A percentile compares a stretch with the other conserved stretches of the same genome.
Evolutionary conservation across 495 filamentous ascomycete species (phyloP).

Genomic region (Xylaria nigripes): DNA sequence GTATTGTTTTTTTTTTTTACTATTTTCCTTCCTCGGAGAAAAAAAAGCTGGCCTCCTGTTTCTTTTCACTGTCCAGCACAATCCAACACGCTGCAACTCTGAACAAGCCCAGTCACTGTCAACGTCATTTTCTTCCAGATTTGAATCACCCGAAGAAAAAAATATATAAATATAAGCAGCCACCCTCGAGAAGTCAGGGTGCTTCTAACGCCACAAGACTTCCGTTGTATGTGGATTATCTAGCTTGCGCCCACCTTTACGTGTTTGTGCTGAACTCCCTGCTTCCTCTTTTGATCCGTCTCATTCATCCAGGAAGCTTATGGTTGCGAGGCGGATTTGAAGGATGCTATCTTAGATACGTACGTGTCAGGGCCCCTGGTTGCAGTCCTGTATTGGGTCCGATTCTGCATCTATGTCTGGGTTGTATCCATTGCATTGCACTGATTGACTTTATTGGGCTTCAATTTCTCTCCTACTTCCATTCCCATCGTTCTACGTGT

Average conservation of each 20-base stretch:
- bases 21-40: constrained; percentile 1
- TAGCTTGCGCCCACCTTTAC: background rate
- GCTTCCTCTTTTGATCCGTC: background rate
- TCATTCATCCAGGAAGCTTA: background rate
- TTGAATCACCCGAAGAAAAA: constrained; percentile 1
- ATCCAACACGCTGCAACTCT: background rate
- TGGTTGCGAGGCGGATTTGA: no score
- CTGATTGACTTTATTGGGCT: background rate
- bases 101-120: background rate
- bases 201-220: constrained; percentile 3
- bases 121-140: background rate
- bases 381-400: background rate
- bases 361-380: background rate
- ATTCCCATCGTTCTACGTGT: background rate
- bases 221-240: constrained; percentile 6
- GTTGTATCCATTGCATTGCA: background rate
- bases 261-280: background rate
- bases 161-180: no score
- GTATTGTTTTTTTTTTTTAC: background rate
- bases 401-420: constrained; percentile 4
- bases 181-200: constrained; percentile 3
- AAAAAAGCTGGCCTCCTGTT: background rate
- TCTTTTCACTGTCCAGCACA: background rate
- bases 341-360: background rate
- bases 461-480: background rate